These are phyloP conservation scores for Solanum hybrid DNA, from an alignment of 305 asterid species.

Conservation along the genomic window DNA sequence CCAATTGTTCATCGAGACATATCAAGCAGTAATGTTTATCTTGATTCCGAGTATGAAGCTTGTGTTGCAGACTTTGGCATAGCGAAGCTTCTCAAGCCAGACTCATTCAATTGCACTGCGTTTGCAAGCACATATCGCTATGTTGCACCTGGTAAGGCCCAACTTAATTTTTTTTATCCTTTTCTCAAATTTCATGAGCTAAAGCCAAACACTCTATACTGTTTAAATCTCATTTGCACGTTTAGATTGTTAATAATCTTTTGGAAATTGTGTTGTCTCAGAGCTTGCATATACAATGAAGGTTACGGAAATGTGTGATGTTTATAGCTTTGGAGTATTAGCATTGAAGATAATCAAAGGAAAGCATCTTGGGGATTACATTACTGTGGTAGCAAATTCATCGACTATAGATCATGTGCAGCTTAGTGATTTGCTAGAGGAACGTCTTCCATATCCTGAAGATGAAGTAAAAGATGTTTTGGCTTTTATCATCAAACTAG, in stretches of 20 bases:
- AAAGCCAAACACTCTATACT: not conserved
- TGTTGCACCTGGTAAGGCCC: not conserved
- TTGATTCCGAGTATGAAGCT: no score
- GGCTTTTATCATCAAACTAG: not conserved
- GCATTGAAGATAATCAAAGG: not conserved
- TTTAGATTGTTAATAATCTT: not conserved
- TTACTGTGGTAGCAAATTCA: not conserved
- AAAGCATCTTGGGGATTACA: not conserved
- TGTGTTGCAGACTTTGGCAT: no score
- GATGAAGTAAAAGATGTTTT: not conserved
- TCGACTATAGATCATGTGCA: not conserved
- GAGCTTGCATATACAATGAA: no score
- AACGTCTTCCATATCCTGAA: not conserved
- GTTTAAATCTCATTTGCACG: not conserved
- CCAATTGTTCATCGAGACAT: no score
- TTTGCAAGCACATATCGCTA: no score
- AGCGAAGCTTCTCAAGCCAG: no score
- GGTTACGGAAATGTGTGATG: not conserved
- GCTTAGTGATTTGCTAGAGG: not conserved
- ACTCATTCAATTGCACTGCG: no score
- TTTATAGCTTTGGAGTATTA: not conserved
- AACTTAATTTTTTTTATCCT: not conserved
- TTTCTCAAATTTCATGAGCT: not conserved
- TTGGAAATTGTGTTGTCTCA: not conserved
- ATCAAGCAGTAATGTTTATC: no score